Evolutionary conservation across 768 basidiomycete species (phyloP), one percentile per base, ranked within the genome.

Genomic region (Hebeloma cylindrosporum): DNA sequence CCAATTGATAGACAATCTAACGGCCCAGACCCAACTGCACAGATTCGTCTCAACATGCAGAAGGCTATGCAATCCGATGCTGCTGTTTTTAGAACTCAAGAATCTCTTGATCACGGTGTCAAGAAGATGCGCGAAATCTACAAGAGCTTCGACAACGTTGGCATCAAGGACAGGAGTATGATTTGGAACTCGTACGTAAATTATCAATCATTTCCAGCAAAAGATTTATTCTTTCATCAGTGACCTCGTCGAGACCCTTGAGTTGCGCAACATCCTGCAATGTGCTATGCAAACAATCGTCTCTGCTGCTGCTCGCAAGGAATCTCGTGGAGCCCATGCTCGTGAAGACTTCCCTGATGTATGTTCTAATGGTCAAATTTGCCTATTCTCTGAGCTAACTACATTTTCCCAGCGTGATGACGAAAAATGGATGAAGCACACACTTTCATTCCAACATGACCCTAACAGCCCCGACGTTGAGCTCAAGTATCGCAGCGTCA

Each of bases 1-100:
- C 31, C 20, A 3, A 40, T 43, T 30, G 33, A 53, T 57, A 82
- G 92, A 57, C 89, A 79, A 39, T 71, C 93, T 7, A 74, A 82
- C 53, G 96, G 96, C 20, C 75, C 87, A 18, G 79, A 88, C 59
- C 75, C 89, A 23, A 99, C 96, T 26, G 85, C 93, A 10, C 80
- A 93, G 60, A 87, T 98, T 62, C 81, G 96, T 52, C 66, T 96
- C 38, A 85, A 91, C 61, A 93, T 99, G 93, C 96, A 99, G 68
- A 98, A 97, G 76, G 91, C 93, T 28, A 98, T 98, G 94, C 93
- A 98, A 67, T 68, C 85, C 38, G 95, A 99, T 67, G 95, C 95
- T 31, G 95, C 95, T 54, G 95, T 99, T 51, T 99, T 99, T 54
- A 88, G 93, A 56, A 95, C 92, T 21, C 93, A 96, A 63, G 66